A percentile compares a stretch with the other conserved stretches of the same genome.
Conservation (phyloP, 441 rosid genomes). For the Croton laevigatus region DNA sequence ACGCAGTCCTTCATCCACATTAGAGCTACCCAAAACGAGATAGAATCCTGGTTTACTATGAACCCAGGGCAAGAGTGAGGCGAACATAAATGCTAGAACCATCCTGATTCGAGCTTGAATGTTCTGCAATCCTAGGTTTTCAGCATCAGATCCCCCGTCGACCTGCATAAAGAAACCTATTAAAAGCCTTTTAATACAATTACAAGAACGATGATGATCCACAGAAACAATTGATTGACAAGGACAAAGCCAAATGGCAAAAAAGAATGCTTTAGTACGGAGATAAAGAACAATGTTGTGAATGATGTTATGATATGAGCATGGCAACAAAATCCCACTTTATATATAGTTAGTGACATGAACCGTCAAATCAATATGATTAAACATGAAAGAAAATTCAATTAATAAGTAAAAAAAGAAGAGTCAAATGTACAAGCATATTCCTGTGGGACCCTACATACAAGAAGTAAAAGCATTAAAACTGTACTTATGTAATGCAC, state of each 20-base stretch:
- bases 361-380: background rate
- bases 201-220: background rate
- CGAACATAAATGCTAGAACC: slow-evolving; percentile 94
- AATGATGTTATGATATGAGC: background rate
- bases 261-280: background rate
- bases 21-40: slow-evolving; percentile 95
- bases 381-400: background rate
- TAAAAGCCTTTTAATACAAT: background rate
- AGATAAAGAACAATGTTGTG: background rate
- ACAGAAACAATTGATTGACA: background rate
- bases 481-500: background rate
- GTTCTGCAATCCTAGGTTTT: slow-evolving; percentile 94
- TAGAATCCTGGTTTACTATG: slow-evolving; percentile 87
- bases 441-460: background rate
- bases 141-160: slow-evolving; percentile 87
- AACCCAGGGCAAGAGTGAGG: slow-evolving; percentile 97
- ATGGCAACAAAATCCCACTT: background rate
- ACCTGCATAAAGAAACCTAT: slow-evolving; percentile 43
- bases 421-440: background rate
- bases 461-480: background rate
- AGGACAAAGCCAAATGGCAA: background rate
- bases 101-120: slow-evolving; percentile 97
- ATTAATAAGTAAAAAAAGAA: background rate
- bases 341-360: background rate
- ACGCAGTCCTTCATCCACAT: slow-evolving; percentile 94